Percentiles rank a stretch among this genome's conserved stretches.
Conservation (phyloP, 2,329 filamentous ascomycete species). For the Fusarium oligoseptatum region DNA sequence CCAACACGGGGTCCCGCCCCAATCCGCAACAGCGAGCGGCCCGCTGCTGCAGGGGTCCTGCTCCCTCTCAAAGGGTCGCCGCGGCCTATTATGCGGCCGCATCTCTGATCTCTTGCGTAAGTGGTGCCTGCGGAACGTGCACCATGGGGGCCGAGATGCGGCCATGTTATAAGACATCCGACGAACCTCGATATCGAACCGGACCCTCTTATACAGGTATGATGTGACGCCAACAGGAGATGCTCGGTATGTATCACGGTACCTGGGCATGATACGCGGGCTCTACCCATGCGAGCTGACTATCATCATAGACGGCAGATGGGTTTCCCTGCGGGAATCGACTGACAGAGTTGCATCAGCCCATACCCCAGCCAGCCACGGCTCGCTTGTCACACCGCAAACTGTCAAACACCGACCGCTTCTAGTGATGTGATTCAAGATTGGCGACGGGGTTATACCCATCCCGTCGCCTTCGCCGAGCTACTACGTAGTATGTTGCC, state of each 20-base stretch:
- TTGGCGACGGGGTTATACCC: conserved; percentile 12
- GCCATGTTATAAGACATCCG: conserved; percentile 18
- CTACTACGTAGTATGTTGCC: neutral
- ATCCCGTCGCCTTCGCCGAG: neutral
- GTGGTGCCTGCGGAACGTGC: conserved; percentile 19
- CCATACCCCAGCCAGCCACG: conserved; percentile 40
- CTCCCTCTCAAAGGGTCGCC: conserved; percentile 29
- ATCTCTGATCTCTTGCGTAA: conserved; percentile 27
- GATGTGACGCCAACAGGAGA: neutral
- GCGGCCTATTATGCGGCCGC: conserved; percentile 42
- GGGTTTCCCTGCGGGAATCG: conserved; percentile 25
- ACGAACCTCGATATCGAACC: neutral
- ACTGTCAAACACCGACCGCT: conserved; percentile 20
- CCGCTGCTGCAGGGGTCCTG: conserved; percentile 45
- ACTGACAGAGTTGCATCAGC: conserved; percentile 38
- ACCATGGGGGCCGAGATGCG: conserved; percentile 27
- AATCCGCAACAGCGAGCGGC: conserved; percentile 42
- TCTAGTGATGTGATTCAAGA: conserved; percentile 24
- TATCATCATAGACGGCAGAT: conserved; percentile 6
- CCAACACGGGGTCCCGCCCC: conserved; percentile 32
- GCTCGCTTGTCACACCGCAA: conserved; percentile 41
- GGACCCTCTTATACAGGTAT: neutral
- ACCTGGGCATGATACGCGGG: neutral
- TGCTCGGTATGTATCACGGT: neutral
- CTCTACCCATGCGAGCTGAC: neutral